Conservation (phyloP, 768 basidiomycete genomes). For the Coprinellus micaceus region DNA sequence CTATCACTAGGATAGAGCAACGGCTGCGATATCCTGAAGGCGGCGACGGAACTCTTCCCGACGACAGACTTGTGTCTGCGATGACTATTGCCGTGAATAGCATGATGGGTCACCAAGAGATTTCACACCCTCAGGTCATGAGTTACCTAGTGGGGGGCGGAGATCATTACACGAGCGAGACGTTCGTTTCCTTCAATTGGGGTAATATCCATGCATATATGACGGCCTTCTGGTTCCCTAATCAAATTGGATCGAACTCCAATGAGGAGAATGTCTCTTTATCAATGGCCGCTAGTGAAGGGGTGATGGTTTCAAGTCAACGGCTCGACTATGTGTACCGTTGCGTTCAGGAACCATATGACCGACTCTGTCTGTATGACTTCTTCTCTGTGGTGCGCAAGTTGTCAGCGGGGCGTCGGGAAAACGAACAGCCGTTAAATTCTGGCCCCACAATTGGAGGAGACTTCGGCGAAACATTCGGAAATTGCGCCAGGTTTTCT, state of each 20-base stretch:
- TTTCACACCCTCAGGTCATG: slow-evolving; percentile 27
- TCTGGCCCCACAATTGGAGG: too few relatives aligned
- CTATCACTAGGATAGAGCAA: slow-evolving; percentile 3
- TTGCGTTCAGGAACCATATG: background rate
- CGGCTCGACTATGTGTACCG: background rate
- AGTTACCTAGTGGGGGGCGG: slow-evolving; percentile 24
- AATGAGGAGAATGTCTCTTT: background rate
- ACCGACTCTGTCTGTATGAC: background rate
- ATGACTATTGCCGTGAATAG: background rate
- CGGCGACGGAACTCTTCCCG: background rate
- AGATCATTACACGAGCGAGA: slow-evolving; percentile 12
- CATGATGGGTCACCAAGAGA: slow-evolving; percentile 18
- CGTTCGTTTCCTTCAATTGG: background rate
- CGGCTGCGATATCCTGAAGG: background rate
- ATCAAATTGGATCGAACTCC: background rate
- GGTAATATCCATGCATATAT: background rate
- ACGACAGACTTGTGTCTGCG: background rate
- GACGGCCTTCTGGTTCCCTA: background rate
- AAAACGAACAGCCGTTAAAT: too few relatives aligned
- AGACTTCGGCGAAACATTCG: too few relatives aligned
- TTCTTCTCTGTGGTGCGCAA: background rate
- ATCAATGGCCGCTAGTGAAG: background rate
- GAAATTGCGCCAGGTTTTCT: too few relatives aligned
- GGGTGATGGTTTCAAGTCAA: background rate
- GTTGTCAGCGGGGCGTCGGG: too few relatives aligned